phyloP scores from a whole-genome alignment of 345 rosid genomes.

The Cardamine chenopodiifolia region DNA sequence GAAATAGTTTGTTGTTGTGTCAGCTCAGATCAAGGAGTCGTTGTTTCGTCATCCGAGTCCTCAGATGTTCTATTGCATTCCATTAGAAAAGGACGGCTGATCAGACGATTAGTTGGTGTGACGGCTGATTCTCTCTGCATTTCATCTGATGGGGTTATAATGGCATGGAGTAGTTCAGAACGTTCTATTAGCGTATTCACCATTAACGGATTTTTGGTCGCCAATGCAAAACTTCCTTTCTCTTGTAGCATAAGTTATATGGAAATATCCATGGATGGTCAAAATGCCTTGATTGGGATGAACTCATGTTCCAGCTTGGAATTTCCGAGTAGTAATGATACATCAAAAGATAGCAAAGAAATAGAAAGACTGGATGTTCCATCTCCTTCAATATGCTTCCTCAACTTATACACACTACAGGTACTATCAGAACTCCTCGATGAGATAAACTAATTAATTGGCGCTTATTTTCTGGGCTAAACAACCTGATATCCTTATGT shows the following conservation, averaged over 20 bases:
- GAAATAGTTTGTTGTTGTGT: constrained; percentile 80
- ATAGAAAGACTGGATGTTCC: constrained; percentile 56
- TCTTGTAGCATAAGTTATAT: constrained; percentile 74
- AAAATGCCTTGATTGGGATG: constrained; percentile 70
- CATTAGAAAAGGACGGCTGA: constrained; percentile 78
- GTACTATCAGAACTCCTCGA: constrained; percentile 41
- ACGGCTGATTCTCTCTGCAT: constrained; percentile 80
- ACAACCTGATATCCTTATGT: constrained; percentile 20
- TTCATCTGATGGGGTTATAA: constrained; percentile 75
- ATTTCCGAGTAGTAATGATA: constrained; percentile 32
- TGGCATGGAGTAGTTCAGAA: constrained; percentile 74
- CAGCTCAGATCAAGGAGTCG: constrained; percentile 85
- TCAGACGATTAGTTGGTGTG: constrained; percentile 78
- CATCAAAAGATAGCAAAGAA: constrained; percentile 47
- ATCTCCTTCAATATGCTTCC: constrained; percentile 79
- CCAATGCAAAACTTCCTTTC: constrained; percentile 68
- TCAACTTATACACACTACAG: constrained; percentile 76
- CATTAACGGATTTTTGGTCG: constrained; percentile 67
- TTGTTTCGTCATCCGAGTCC: constrained; percentile 74
- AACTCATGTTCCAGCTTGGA: constrained; percentile 51
- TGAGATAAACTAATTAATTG: not conserved
- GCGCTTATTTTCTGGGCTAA: constrained; percentile 1
- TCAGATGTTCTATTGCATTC: constrained; percentile 84
- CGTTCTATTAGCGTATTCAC: constrained; percentile 72
- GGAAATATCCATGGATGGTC: constrained; percentile 82